Percentiles rank a stretch among this genome's conserved stretches.
phyloP scores from a whole-genome alignment of 257 asterid genomes.

The Petunia secreta region DNA sequence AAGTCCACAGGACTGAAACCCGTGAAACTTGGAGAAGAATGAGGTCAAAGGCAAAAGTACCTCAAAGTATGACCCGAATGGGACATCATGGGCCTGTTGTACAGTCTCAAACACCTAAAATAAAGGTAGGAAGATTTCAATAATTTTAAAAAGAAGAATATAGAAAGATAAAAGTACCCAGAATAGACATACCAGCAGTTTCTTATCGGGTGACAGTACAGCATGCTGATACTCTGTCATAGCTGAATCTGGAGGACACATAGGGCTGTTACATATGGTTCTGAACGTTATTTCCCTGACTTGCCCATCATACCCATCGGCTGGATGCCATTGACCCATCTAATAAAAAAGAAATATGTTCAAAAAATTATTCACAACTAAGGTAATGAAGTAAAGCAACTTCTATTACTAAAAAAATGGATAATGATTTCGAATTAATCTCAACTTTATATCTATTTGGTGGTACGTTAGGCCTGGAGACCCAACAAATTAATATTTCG shows the following conservation, averaged over 20 bases:
- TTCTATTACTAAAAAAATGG: neutral
- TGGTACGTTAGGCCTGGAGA: no score
- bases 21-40: neutral
- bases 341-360: constrained; percentile 36
- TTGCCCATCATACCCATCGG: constrained; percentile 79
- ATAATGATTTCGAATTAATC: no score
- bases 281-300: constrained; percentile 80
- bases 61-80: constrained; percentile 94
- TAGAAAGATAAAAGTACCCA: neutral
- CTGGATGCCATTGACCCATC: constrained; percentile 87
- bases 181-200: constrained; percentile 55
- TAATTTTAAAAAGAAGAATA: neutral
- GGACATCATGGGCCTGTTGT: constrained; percentile 94
- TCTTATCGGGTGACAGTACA: constrained; percentile 68
- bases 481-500: no score
- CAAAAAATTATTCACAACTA: constrained; percentile 1
- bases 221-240: constrained; percentile 83
- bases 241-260: constrained; percentile 96
- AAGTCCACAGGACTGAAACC: constrained; percentile 16
- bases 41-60: constrained; percentile 38
- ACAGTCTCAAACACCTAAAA: constrained; percentile 81
- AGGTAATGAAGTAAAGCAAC: neutral
- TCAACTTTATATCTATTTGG: no score
- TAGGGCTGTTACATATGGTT: constrained; percentile 77
- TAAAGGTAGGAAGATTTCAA: neutral